Conservation (phyloP, 2,329 filamentous ascomycete species). For the Colletotrichum viniferum region DNA sequence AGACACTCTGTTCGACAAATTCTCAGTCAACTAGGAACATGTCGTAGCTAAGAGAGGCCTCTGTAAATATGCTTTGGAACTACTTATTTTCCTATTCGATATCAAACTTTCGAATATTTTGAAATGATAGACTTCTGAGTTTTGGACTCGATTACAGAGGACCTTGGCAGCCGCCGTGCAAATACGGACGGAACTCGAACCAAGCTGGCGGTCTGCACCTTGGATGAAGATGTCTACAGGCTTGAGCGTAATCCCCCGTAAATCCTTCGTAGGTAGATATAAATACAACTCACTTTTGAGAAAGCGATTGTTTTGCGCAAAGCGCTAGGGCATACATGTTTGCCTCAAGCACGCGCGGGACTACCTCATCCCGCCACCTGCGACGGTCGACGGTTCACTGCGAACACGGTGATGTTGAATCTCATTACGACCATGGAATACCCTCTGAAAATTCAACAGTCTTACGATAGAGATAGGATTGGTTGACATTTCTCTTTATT, state of each 20-base stretch:
- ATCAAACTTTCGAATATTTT: accelerated
- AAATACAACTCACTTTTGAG: no score
- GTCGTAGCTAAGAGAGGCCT: no score
- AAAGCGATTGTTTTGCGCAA: accelerated
- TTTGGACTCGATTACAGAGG: no score
- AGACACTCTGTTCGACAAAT: accelerated
- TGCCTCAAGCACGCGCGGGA: accelerated
- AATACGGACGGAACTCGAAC: no score
- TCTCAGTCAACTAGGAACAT: no score
- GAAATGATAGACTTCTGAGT: accelerated
- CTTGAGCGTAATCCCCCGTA: accelerated
- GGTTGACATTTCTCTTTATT: no score
- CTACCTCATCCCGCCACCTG: background rate
- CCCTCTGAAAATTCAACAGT: no score
- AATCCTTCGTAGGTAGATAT: no score
- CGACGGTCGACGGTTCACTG: background rate
- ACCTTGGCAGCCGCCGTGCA: no score
- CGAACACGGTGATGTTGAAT: background rate
- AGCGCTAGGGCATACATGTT: background rate
- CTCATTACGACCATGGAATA: background rate
- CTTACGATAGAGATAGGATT: no score
- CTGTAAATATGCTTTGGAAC: no score
- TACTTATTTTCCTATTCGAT: accelerated
- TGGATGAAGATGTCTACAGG: background rate
- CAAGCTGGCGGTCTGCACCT: background rate